Percentiles rank a stretch among this genome's conserved stretches.
Conservation (phyloP, 176 grass and related monocot species). For the Alopecurus myosuroides region DNA sequence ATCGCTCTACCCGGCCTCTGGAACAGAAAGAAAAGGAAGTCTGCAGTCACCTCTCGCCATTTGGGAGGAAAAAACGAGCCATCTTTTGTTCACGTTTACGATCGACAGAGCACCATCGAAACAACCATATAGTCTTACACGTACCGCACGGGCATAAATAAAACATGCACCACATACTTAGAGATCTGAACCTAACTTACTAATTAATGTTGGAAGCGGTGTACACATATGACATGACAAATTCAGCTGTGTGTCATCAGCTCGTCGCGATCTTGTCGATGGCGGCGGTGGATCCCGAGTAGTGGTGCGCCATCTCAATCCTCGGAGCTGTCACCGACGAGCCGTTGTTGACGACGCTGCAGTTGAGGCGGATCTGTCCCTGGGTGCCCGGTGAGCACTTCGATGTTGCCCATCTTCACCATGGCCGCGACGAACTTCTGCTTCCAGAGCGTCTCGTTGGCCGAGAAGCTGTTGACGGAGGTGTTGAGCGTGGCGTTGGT, state of each 20-base stretch:
- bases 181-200: no score
- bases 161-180: no score
- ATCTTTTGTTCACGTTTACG: no score
- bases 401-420: slow-evolving; percentile 14
- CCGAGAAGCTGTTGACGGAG: neutral
- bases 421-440: neutral
- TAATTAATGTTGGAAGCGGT: no score
- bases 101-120: no score
- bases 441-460: slow-evolving; percentile 3
- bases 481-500: slow-evolving; percentile 2
- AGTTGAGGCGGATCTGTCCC: slow-evolving; percentile 10
- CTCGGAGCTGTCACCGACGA: neutral
- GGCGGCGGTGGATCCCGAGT: neutral
- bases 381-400: slow-evolving; percentile 9
- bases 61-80: neutral
- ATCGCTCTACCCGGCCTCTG: no score
- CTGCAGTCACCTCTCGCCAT: no score
- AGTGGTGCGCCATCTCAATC: neutral
- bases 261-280: neutral
- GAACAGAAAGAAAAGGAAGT: no score
- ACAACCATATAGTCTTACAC: no score
- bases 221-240: no score
- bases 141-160: no score
- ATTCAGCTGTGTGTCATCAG: neutral
- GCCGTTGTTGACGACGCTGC: neutral